Evolutionary conservation across 768 basidiomycete species (phyloP), one percentile per base, ranked within the genome.

Genomic region (Tylopilus vinaceipallidus): DNA sequence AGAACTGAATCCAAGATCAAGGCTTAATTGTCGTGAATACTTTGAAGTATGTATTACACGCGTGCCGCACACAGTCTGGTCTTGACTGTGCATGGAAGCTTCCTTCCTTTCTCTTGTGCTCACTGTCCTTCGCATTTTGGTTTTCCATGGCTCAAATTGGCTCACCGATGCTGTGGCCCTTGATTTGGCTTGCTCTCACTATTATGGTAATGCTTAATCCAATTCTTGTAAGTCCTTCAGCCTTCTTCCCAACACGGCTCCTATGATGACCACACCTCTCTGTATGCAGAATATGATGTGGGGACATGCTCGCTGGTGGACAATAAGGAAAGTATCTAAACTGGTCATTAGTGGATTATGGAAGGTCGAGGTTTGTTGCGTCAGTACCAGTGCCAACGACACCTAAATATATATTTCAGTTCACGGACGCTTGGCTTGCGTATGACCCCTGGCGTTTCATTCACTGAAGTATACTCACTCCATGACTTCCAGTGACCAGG

Each of bases 381-480:
- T 5, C 9, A n/a, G 24, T 35, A 10, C 7, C 37, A 13, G 12
- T 12, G 6, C 27, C 27, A n/a, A 44, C 42, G 33, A 35, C 19
- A 44, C 12, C n/a, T n/a, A n/a, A n/a, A n/a, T n/a, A n/a, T n/a
- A 4, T 32, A 20, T 39, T 32, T 1, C 50, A 88, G 83, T 92
- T 92, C 62, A 71, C 83, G 7, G 88, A 91, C 74, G 91, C 91
- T 82, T 92, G 90, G 90, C 74, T 91, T 67, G 90, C 87, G 86
- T 88, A 64, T 39, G 78, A 60, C 23, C 27, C 19, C 6, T 11
- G 36, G 34, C 10, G 19, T 5, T 30, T 47, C 6, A 45, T 27
- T 14, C 4, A 23, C 24, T 8, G 27, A 5, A 29, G 0, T 36
- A n/a, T 22, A 50, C 51, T 50, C 30, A 50, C 12, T n/a, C 24